Evolutionary conservation across 139 green algal species (phyloP).

Genomic region (Chlorella sp.): DNA sequence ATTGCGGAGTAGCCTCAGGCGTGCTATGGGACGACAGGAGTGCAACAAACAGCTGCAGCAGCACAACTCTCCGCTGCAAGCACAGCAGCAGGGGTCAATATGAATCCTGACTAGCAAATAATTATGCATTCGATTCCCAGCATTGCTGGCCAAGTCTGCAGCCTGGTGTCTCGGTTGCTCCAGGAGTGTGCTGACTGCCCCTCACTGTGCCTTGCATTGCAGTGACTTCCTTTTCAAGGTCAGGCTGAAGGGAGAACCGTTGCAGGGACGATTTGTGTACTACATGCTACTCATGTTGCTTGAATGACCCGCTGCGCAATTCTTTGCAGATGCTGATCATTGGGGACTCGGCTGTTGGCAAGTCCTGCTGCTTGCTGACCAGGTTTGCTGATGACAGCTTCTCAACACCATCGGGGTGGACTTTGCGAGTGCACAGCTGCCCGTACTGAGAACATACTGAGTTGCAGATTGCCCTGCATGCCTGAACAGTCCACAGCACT

Average conservation of each 20-base stretch:
- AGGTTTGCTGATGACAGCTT: conserved; percentile 76
- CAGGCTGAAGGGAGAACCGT: not conserved
- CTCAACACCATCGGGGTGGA: conserved; percentile 98
- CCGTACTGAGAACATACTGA: not conserved
- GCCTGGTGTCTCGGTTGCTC: not conserved
- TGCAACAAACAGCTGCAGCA: too few species aligned
- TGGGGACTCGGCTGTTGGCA: conserved; percentile 92
- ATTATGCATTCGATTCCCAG: too few species aligned
- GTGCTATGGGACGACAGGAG: too few species aligned
- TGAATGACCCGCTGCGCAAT: not conserved
- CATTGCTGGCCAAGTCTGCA: not conserved
- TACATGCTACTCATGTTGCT: not conserved
- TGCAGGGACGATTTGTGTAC: not conserved
- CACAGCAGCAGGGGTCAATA: conserved; percentile 14
- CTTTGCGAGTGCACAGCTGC: conserved; percentile 74
- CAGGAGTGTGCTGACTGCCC: not conserved
- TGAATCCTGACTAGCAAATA: conserved; percentile 76
- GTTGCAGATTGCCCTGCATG: too few species aligned
- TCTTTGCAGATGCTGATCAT: conserved; percentile 86
- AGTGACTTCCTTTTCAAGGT: conserved; percentile 92
- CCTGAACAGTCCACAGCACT: too few species aligned
- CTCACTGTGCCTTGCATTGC: not conserved
- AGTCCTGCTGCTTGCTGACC: conserved; percentile 90
- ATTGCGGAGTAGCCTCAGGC: too few species aligned
- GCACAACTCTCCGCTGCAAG: too few species aligned